Base-by-base conservation (phyloP, 1,139 yeast genomes). In the Debaryomycetaceae sp. region DNA sequence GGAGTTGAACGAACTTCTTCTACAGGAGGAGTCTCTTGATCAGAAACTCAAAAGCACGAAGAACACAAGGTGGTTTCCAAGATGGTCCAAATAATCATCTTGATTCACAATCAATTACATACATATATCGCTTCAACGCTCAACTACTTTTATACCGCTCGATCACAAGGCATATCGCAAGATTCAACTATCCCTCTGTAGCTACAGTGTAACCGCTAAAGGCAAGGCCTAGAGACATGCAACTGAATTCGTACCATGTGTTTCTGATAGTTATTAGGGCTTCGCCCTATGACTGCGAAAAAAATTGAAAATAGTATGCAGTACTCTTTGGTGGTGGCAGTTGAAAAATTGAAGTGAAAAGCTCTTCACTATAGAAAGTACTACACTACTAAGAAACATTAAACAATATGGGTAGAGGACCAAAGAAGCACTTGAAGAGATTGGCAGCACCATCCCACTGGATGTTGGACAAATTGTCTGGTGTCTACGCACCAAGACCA, bases 381-480 rank as follows among this genome's bases (percentile, higher is more conserved):
- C 17, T 14, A 24, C n/a, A 14, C 22, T 39, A 41, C 31, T 30
- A 24, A 31, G 36, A 34, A 36, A 23, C 14, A 24, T 14, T 14
- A 36, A 13, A 17, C 40, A 58, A 46, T 44, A 61, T 61, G 66
- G 65, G 56, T 59, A 61, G 66, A 61, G 66, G 66, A 48, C 66
- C 66, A 57, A 68, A 67, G 70, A 69, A 69, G 65, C 74, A 68
- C 55, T 64, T 68, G 59, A 69, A 68, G 63, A 69, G 74, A 68
- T 68, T 69, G 62, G 72, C 72, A 56, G 75, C 75, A 51, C 99
- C 99, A 83, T 87, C 91, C 83, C 99, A 95, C 87, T 95, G 99
- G 99, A 88, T 95, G 96, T 87, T 95, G 84, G 99, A 93, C 96
- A 95, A 95, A 83, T 83, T 95, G 81, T 87, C 97, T 75, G 99